Conservation (phyloP, 2,329 filamentous ascomycete species). For the Fonsecaea monophora region DNA sequence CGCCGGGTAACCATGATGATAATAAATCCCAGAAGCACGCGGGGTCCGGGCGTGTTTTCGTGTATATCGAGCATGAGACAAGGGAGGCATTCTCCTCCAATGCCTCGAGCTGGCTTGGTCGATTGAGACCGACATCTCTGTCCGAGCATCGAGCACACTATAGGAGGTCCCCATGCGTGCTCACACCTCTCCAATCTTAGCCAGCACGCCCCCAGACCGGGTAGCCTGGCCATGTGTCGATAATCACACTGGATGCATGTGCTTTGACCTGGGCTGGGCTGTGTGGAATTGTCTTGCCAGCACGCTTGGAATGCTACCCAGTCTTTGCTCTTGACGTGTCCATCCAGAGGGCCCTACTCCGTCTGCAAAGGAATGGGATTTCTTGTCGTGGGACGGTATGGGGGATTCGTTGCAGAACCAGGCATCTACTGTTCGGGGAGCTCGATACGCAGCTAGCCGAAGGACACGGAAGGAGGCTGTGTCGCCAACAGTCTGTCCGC, state of each 20-base stretch:
- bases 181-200: not conserved
- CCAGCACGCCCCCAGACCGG: not conserved
- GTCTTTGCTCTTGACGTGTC: conserved; percentile 47
- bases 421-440: not conserved
- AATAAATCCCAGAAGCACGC: no score
- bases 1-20: no score
- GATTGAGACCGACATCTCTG: no score
- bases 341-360: conserved; percentile 48
- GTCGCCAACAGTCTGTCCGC: not conserved
- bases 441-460: not conserved
- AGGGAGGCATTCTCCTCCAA: no score
- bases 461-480: not conserved
- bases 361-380: conserved; percentile 49
- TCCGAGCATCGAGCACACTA: not conserved
- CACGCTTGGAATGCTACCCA: conserved; percentile 49
- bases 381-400: conserved; percentile 49
- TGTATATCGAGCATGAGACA: no score
- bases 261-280: conserved; percentile 58
- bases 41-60: no score
- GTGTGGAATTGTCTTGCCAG: conserved; percentile 56
- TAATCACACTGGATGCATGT: conserved; percentile 57
- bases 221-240: conserved; percentile 33
- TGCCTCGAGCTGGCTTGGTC: no score
- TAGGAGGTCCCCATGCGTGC: not conserved
- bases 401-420: not conserved